These are phyloP conservation scores for Keithomyces neogunnii DNA, from an alignment of 2,329 filamentous ascomycete genomes.

Conservation along the genomic window DNA sequence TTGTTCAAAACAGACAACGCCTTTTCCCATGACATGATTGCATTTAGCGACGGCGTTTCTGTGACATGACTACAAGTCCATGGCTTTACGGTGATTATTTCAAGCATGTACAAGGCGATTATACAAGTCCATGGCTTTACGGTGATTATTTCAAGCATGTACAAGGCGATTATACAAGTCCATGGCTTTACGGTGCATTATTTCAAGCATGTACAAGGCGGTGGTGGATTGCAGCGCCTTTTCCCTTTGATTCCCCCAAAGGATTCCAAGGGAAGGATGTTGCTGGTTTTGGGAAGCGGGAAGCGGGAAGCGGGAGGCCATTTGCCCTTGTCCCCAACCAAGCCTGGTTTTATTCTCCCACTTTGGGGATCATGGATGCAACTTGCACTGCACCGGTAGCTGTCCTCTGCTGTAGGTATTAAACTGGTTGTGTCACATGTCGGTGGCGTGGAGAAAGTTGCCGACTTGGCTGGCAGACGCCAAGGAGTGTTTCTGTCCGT, in stretches of 20 bases:
- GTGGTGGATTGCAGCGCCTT: neutral
- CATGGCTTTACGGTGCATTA: conserved; percentile 1
- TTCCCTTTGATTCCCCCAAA: neutral
- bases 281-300: neutral
- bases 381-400: neutral
- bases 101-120: neutral
- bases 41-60: conserved; percentile 7
- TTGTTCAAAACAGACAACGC: too few relatives aligned
- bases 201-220: neutral
- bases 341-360: neutral
- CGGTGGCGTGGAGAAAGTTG: too few relatives aligned
- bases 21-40: neutral
- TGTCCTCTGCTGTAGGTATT: neutral
- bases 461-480: too few relatives aligned
- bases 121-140: neutral
- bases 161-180: too few relatives aligned
- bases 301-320: neutral
- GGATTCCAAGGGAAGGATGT: neutral
- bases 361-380: neutral
- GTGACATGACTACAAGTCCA: conserved; percentile 1
- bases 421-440: too few relatives aligned
- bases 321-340: neutral
- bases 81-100: neutral
- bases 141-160: neutral
- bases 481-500: too few relatives aligned